Evolutionary conservation across 257 asterid species (phyloP).

Genomic region (Lavandula angustifolia): DNA sequence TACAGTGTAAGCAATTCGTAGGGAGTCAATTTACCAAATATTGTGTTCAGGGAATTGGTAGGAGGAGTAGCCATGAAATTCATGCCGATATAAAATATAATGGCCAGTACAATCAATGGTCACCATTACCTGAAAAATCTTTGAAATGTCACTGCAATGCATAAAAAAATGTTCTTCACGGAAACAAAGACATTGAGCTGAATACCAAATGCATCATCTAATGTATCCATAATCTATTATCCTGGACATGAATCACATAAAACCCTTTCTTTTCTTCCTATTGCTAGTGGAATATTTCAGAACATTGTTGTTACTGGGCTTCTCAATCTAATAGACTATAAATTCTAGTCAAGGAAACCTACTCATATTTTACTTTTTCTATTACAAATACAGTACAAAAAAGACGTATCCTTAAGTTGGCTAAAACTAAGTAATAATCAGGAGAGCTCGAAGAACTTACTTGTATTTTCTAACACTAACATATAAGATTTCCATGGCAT

Average conservation of each 20-base stretch:
- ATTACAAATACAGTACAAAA: no score
- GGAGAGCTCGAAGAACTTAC: background rate
- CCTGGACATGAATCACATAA: constrained; percentile 3
- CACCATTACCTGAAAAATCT: constrained; percentile 61
- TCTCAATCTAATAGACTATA: constrained; percentile 2
- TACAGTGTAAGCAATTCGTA: constrained; percentile 1
- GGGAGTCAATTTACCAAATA: constrained; percentile 55
- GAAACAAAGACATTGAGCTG: background rate
- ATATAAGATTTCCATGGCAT: background rate
- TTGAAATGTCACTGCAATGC: constrained; percentile 12
- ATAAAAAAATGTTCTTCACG: constrained; percentile 3
- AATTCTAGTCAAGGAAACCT: no score
- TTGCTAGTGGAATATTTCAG: background rate
- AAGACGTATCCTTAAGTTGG: background rate
- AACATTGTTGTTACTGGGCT: background rate
- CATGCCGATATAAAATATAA: constrained; percentile 67
- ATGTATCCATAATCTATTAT: background rate
- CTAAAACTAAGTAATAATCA: background rate
- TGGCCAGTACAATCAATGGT: constrained; percentile 55
- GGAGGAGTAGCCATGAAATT: constrained; percentile 88
- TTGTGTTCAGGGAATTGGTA: constrained; percentile 66
- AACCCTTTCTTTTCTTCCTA: no score
- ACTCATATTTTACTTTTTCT: background rate
- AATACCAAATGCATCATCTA: background rate
- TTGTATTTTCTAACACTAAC: background rate